phyloP scores from a whole-genome alignment of 2,329 filamentous ascomycete genomes.

The Cytospora piceicola region DNA sequence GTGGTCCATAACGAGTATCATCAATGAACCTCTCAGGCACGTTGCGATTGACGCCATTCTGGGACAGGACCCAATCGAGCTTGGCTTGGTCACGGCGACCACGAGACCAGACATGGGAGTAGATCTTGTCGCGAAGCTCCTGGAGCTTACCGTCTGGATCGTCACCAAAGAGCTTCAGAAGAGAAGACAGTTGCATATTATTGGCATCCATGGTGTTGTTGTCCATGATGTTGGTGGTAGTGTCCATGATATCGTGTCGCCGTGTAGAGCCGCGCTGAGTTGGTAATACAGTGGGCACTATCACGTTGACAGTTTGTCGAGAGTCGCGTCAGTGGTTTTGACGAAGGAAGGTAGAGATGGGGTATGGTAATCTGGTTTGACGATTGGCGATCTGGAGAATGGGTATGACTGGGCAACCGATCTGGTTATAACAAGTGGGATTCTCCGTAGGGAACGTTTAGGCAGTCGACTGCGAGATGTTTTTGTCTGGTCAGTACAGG shows the following conservation, averaged over 20 bases:
- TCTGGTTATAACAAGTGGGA: not conserved
- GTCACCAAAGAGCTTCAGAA: conserved; percentile 19
- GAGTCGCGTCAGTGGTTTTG: not conserved
- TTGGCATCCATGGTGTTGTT: not conserved
- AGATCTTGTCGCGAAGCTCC: conserved; percentile 24
- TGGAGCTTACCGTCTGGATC: conserved; percentile 4
- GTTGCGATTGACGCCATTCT: conserved; percentile 29
- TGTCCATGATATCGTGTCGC: not conserved
- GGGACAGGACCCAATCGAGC: conserved; percentile 26
- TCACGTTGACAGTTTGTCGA: not conserved
- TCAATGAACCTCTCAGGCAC: conserved; percentile 7
- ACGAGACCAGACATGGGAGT: conserved; percentile 22
- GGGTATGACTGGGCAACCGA: not conserved
- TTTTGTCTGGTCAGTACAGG: not conserved
- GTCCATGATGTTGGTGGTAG: not conserved
- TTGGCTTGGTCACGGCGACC: conserved; percentile 25
- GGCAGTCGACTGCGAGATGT: not conserved
- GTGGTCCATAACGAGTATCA: not conserved
- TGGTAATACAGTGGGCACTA: not conserved
- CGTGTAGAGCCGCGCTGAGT: not conserved
- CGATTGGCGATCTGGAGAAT: not conserved
- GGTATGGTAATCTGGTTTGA: not conserved
- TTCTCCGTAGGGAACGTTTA: not conserved
- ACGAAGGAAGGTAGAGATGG: not conserved
- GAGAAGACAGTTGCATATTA: not conserved